Conservation (phyloP, 495 filamentous ascomycete genomes). For the Lasiosphaeria ovina region DNA sequence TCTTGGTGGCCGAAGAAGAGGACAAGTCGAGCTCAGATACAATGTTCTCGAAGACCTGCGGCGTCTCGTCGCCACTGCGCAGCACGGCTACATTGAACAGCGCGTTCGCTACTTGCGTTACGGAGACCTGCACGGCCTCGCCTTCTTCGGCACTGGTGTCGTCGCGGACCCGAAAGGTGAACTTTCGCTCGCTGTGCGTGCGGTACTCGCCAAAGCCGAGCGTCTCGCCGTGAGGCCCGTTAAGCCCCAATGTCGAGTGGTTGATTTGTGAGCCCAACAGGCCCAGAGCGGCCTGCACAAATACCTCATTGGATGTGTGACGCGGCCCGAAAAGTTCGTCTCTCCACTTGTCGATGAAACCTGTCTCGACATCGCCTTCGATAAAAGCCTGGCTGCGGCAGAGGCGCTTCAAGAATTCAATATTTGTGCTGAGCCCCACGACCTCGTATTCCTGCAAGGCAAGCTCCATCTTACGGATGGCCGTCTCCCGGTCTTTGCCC, state of each 20-base stretch:
- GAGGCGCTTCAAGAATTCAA: slow-evolving; percentile 89
- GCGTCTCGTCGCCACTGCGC: slow-evolving; percentile 34
- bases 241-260: slow-evolving; percentile 15
- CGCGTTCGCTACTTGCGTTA: slow-evolving; percentile 61
- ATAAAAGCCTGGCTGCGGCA: slow-evolving; percentile 80
- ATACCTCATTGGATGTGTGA: slow-evolving; percentile 60
- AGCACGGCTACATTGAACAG: slow-evolving; percentile 65
- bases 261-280: slow-evolving; percentile 45
- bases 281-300: slow-evolving; percentile 80
- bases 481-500: slow-evolving; percentile 71
- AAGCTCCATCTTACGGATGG: slow-evolving; percentile 76
- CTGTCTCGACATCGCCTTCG: slow-evolving; percentile 87
- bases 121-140: slow-evolving; percentile 52
- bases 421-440: slow-evolving; percentile 89
- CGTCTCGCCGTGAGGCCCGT: slow-evolving; percentile 44
- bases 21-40: slow-evolving; percentile 34
- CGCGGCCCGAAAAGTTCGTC: slow-evolving; percentile 65
- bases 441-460: slow-evolving; percentile 90
- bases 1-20: slow-evolving; percentile 28
- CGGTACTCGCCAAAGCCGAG: slow-evolving; percentile 53
- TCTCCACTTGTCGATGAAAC: slow-evolving; percentile 87
- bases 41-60: slow-evolving; percentile 44
- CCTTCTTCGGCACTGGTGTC: slow-evolving; percentile 42
- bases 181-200: slow-evolving; percentile 43
- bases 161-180: slow-evolving; percentile 54